Base-by-base conservation (phyloP, 2,329 filamentous ascomycete genomes). In the Penicillium sp. region DNA sequence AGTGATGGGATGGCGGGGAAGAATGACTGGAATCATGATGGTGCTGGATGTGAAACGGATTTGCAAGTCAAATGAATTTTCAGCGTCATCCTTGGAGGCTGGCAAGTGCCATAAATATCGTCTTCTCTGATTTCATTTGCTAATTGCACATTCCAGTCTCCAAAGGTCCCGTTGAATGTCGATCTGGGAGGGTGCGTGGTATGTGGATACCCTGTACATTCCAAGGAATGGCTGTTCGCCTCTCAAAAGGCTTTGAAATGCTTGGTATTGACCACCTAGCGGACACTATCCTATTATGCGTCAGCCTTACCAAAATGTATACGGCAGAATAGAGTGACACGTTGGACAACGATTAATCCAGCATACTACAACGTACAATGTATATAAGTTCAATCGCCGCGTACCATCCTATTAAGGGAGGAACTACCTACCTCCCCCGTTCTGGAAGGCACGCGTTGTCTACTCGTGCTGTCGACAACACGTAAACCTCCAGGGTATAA, bases 21-120 rank as follows among this genome's bases (percentile, higher is more conserved):
- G 48, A 63, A 58, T 59, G 58, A 41, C 42, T 47, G 53, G 49
- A 59, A 62, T 56, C 59, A 48, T 29, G 32, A 45, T 55, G 36
- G 51, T 48, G 41, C 39, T 48, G 44, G 23, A 53, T 23, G 3
- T 60, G 58, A 63, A 61, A 57, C 61, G 44, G 40, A 35, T 11
- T 4, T 45, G n/a, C 26, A 46, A 27, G 47, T 39, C 35, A 19
- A 55, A 58, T 48, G 29, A 40, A 26, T 14, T 27, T 53, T 56
- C 39, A 18, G 47, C 58, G 47, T 64, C 61, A 64, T 64, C 57
- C 45, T 52, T 26, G 51, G 61, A 58, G 60, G 60, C 57, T 53
- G 58, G 58, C 32, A 41, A 19, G 39, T 52, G 43, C 51, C 38
- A 51, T 43, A 18, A 43, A 19, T 42, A 7, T 4, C 10, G 16